Base-by-base conservation (phyloP, 2,329 filamentous ascomycete species). In the Byssoonygena ceratinophila region DNA sequence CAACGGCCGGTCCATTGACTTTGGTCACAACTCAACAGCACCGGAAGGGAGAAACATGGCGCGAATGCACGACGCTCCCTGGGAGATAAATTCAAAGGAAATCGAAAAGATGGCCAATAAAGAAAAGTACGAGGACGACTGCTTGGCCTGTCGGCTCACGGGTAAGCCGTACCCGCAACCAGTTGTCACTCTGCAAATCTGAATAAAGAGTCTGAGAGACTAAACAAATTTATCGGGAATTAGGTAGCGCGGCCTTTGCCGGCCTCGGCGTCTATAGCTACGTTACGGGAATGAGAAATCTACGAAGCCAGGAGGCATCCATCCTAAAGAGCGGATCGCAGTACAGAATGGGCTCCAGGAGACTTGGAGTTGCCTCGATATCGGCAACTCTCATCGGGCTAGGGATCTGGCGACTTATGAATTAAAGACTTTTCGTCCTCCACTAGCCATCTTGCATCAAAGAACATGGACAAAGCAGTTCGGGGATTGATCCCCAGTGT, bases 231-330 rank as follows among this genome's bases (percentile, higher is more conserved):
- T 2, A 3, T 40, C 18, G 11, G 18, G 7, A 3, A 23, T 18
- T 49, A 59, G 57, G 57, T 1, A 83, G 84, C 62, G 77, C 81
- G 36, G 84, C 85, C 0, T 88, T 92, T 58, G 73, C 87, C 52
- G 84, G 84, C 1, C 78, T 91, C 14, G 86, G 82, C 2, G 81
- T 76, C 1, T 92, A 90, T 69, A 89, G 82, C 67, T 90, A 89
- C 69, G 74, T 81, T 56, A 85, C 84, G 2, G 87, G 87, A 54
- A 84, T 82, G 68, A 73, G 74, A 47, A 85, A 90, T 66, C 78
- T 92, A 27, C 76, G 81, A 60, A 74, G 76, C 60, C 83, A 87
- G 65, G 76, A 78, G 55, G 62, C 65, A 49, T 61, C 63, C 55
- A 87, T 90, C 56, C 69, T 87, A 54, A 74, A 78, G 63, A 85